Percentiles rank a stretch among this genome's conserved stretches.
Evolutionary conservation across 352 stramenopile species (phyloP).

Genomic region (Globisporangium radiosum): DNA sequence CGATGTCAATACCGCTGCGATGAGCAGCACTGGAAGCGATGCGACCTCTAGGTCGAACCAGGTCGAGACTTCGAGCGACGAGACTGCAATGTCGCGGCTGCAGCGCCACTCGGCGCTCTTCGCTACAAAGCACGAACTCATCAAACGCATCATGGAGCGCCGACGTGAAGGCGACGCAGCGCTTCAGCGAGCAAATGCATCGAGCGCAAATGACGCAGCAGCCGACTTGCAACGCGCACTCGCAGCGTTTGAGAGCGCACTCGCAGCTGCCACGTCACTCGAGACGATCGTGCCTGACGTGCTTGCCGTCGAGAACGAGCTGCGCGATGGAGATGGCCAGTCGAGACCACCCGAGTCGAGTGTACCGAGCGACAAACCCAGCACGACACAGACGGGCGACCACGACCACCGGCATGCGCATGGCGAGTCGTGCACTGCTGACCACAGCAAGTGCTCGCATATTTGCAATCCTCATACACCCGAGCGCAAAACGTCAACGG

Average conservation of each 20-base stretch:
- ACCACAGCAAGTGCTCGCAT: too few species aligned
- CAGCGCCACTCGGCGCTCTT: constrained; percentile 29
- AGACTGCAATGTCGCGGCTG: constrained; percentile 15
- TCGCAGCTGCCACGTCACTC: constrained; percentile 25
- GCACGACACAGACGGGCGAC: neutral
- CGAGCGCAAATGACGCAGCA: neutral
- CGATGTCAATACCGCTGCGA: neutral
- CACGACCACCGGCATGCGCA: constrained; percentile 3
- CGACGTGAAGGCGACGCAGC: constrained; percentile 31
- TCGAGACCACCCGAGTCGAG: neutral
- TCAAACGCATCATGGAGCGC: constrained; percentile 36
- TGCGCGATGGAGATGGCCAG: neutral
- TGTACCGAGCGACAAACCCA: neutral
- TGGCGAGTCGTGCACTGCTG: neutral
- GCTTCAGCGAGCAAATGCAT: constrained; percentile 11
- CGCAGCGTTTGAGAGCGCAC: constrained; percentile 23
- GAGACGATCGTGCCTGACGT: constrained; percentile 36
- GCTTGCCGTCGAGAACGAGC: constrained; percentile 17
- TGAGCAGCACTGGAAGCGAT: neutral
- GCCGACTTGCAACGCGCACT: constrained; percentile 14
- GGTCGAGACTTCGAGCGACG: neutral
- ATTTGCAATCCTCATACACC: neutral
- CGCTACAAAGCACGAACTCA: constrained; percentile 40
- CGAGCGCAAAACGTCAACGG: constrained; percentile 4
- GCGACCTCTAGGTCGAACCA: neutral